A percentile compares a stretch with the other conserved stretches of the same genome.
Evolutionary conservation across 257 asterid species (phyloP).

Genomic region (Craterostigma plantagineum): DNA sequence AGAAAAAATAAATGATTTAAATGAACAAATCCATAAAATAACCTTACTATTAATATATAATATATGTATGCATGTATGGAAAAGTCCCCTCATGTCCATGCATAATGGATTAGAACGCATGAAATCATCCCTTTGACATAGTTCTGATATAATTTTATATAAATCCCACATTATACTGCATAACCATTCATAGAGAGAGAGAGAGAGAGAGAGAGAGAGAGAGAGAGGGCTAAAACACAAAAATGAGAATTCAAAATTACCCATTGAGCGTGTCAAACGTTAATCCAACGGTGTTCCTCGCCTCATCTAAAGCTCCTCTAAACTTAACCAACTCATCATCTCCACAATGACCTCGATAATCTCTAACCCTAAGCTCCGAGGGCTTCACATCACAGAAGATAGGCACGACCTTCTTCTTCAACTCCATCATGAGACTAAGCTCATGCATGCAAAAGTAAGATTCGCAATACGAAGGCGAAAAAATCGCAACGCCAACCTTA

Average conservation of each 20-base stretch:
- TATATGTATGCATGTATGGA: too few species aligned
- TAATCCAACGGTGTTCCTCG: conserved; percentile 56
- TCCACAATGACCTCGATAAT: conserved; percentile 16
- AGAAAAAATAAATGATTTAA: background rate
- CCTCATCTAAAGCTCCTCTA: conserved; percentile 48
- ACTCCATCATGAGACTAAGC: conserved; percentile 43
- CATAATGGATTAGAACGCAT: too few species aligned
- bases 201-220: too few species aligned
- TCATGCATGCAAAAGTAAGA: conserved; percentile 67
- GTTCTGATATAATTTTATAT: too few species aligned
- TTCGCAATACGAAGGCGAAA: conserved; percentile 65
- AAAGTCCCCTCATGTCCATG: too few species aligned
- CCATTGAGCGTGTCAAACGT: conserved; percentile 57
- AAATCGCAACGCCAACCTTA: conserved; percentile 52
- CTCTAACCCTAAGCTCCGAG: conserved; percentile 48
- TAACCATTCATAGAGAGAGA: too few species aligned
- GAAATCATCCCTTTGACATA: too few species aligned
- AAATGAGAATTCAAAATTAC: conserved; percentile 9
- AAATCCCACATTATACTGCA: too few species aligned
- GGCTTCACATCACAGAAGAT: conserved; percentile 65
- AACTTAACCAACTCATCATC: conserved; percentile 24
- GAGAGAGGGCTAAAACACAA: too few species aligned
- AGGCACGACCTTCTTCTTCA: conserved; percentile 36
- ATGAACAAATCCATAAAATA: too few species aligned
- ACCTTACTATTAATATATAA: too few species aligned